Evolutionary conservation across 805 yeast genomes (phyloP).

Genomic region (Candida rishiriensis): DNA sequence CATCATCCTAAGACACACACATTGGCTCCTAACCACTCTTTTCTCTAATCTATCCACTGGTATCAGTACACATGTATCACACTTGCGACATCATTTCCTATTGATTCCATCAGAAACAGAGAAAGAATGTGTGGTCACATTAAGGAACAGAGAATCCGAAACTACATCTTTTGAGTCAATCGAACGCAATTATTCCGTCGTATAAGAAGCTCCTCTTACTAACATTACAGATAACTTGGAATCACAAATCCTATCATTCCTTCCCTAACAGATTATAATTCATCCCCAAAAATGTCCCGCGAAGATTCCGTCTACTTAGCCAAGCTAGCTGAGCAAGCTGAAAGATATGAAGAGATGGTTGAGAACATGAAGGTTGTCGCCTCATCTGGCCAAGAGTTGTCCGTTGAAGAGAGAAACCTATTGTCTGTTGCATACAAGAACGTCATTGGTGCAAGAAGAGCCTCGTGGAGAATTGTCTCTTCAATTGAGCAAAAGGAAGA

Average conservation of each 20-base stretch:
- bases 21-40: too few species aligned
- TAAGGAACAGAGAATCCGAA: too few species aligned
- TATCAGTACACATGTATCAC: too few species aligned
- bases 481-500: slow-evolving; percentile 98
- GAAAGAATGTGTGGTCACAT: too few species aligned
- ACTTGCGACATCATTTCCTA: too few species aligned
- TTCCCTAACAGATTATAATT: neutral
- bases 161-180: too few species aligned
- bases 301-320: slow-evolving; percentile 98
- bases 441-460: slow-evolving; percentile 98
- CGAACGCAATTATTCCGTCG: too few species aligned
- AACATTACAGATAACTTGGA: neutral
- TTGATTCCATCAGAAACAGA: too few species aligned
- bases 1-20: too few species aligned
- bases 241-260: neutral
- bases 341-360: slow-evolving; percentile 99
- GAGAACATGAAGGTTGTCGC: slow-evolving; percentile 98
- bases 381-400: slow-evolving; percentile 88
- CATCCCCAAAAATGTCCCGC: slow-evolving; percentile 59
- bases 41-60: too few species aligned
- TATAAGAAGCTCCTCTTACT: neutral
- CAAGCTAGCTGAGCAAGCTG: slow-evolving; percentile 98
- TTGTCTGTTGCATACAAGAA: slow-evolving; percentile 97
- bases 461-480: slow-evolving; percentile 98
- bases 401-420: slow-evolving; percentile 96